Percentiles rank a stretch among this genome's conserved stretches.
phyloP scores from a whole-genome alignment of 495 filamentous ascomycete genomes.

The Neurospora sublineolata region DNA sequence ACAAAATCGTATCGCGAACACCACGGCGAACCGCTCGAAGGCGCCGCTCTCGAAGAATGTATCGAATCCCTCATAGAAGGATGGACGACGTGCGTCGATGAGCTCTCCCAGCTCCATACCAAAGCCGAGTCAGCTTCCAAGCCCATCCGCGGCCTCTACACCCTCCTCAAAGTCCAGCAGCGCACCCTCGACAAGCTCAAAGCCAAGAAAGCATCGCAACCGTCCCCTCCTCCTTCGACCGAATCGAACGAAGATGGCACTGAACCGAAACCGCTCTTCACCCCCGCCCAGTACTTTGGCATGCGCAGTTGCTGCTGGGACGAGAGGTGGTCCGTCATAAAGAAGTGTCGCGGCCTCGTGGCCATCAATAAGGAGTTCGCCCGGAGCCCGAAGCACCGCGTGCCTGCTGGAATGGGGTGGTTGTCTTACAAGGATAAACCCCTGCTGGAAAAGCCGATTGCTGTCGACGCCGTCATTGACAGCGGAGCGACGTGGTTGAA shows the following conservation, averaged over 20 bases:
- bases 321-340: constrained; percentile 19
- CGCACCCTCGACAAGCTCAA: constrained; percentile 16
- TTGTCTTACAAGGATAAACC: constrained; percentile 16
- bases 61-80: constrained; percentile 12
- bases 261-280: background rate
- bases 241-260: background rate
- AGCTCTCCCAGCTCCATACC: constrained; percentile 15
- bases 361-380: constrained; percentile 24
- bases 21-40: constrained; percentile 1
- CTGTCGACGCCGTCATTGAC: constrained; percentile 21
- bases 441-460: constrained; percentile 16
- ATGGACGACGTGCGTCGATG: constrained; percentile 17
- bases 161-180: constrained; percentile 20
- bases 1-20: background rate
- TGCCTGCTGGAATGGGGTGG: constrained; percentile 12
- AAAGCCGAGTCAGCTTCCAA: constrained; percentile 4
- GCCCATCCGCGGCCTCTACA: constrained; percentile 13
- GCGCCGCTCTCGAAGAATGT: constrained; percentile 1
- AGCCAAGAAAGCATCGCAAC: constrained; percentile 5
- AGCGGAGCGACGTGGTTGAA: constrained; percentile 24
- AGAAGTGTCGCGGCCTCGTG: constrained; percentile 20
- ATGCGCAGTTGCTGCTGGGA: constrained; percentile 21
- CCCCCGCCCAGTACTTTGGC: constrained; percentile 17
- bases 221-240: background rate
- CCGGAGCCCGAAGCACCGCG: constrained; percentile 13